phyloP scores from a whole-genome alignment of 805 yeast species.

The Clavispora phyllophila region DNA sequence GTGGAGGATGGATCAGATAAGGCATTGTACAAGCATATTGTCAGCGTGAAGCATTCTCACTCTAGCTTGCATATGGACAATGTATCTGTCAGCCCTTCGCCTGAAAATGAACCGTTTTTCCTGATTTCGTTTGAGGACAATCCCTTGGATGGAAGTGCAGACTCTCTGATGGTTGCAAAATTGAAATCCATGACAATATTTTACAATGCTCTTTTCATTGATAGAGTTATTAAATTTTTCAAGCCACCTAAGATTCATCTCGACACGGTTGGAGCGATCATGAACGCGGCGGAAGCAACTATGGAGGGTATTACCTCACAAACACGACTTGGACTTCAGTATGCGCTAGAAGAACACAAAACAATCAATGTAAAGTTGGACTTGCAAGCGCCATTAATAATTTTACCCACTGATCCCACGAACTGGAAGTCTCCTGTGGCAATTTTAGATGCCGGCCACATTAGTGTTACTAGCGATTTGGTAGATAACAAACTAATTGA shows the following conservation, averaged over 20 bases:
- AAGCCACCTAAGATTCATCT: conserved; percentile 80
- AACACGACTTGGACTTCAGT: conserved; percentile 87
- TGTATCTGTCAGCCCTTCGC: conserved; percentile 6
- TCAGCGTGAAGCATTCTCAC: conserved; percentile 68
- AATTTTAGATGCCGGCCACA: conserved; percentile 92
- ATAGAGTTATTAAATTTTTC: conserved; percentile 70
- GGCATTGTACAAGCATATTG: conserved; percentile 80
- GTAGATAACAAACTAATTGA: conserved; percentile 66
- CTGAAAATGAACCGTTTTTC: conserved; percentile 61
- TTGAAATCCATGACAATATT: conserved; percentile 84
- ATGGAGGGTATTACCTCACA: conserved; percentile 87
- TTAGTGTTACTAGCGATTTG: conserved; percentile 75
- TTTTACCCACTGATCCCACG: conserved; percentile 76
- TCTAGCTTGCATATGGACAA: conserved; percentile 27
- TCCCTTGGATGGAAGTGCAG: conserved; percentile 82
- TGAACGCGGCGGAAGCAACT: conserved; percentile 93
- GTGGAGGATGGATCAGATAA: conserved; percentile 83
- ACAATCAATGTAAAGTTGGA: conserved; percentile 82
- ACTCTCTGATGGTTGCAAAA: conserved; percentile 67
- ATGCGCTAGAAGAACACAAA: conserved; percentile 91
- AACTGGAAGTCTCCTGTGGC: conserved; percentile 84
- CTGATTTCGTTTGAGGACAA: conserved; percentile 77
- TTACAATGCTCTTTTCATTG: conserved; percentile 80
- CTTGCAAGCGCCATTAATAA: conserved; percentile 87
- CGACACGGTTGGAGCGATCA: conserved; percentile 84